These are phyloP conservation scores for Dictyostelium purpureum DNA, from an alignment of 78 protist species.

Conservation along the genomic window DNA sequence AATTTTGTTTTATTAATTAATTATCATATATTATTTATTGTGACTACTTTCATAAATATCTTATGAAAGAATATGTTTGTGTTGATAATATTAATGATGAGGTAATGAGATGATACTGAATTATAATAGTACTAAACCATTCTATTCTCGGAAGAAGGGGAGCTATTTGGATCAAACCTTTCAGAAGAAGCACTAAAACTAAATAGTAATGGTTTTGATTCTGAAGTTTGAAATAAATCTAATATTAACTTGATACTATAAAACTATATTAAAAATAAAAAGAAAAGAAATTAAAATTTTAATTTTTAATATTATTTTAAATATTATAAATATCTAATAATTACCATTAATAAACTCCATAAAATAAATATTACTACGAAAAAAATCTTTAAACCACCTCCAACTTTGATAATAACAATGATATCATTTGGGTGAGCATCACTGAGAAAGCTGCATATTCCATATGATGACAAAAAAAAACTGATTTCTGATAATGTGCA, in stretches of 20 bases:
- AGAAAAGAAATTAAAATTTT: no score
- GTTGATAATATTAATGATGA: not conserved
- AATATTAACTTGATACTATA: slow-evolving; percentile 43
- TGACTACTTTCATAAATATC: not conserved
- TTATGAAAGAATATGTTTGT: not conserved
- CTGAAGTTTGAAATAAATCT: slow-evolving; percentile 25
- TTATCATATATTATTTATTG: not conserved
- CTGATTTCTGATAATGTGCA: slow-evolving; percentile 47
- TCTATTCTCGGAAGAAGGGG: not conserved
- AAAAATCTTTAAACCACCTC: not conserved
- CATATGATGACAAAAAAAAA: slow-evolving; percentile 36
- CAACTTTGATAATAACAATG: not conserved
- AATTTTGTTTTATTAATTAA: not conserved
- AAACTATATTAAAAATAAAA: no score
- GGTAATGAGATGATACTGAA: not conserved
- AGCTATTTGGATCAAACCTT: not conserved
- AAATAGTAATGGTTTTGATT: not conserved
- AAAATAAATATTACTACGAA: not conserved
- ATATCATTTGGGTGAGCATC: not conserved
- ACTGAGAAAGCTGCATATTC: slow-evolving; percentile 15
- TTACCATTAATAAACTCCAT: slow-evolving; percentile 62
- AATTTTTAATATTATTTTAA: no score
- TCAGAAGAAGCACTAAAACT: not conserved
- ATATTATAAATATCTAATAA: no score
- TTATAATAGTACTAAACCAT: not conserved